A percentile compares a stretch with the other conserved stretches of the same genome.
phyloP scores from a whole-genome alignment of 176 grass and related monocot genomes.

The Triticum aestivum region DNA sequence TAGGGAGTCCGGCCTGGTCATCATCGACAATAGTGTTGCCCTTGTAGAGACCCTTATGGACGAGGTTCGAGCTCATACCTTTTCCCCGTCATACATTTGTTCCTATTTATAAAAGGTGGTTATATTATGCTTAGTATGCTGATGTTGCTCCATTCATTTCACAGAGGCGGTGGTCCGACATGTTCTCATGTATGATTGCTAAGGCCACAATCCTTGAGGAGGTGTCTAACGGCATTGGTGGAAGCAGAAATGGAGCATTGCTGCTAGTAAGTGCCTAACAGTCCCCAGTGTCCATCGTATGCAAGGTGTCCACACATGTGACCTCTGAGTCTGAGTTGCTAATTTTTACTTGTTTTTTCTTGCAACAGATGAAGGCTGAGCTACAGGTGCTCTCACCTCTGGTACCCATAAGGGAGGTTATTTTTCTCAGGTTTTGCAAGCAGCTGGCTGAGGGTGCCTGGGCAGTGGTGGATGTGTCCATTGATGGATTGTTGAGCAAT shows the following conservation, averaged over 20 bases:
- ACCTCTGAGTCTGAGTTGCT: neutral
- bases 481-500: constrained; percentile 67
- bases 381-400: constrained; percentile 91
- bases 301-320: neutral
- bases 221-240: constrained; percentile 71
- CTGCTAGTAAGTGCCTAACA: constrained; percentile 68
- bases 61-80: constrained; percentile 34
- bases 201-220: constrained; percentile 74
- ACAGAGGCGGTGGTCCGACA: constrained; percentile 80
- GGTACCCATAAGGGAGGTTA: constrained; percentile 77
- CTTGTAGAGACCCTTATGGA: constrained; percentile 92
- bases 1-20: constrained; percentile 63
- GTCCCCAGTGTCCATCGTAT: constrained; percentile 4
- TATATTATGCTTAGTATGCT: neutral
- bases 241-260: constrained; percentile 75
- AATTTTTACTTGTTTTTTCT: neutral
- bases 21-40: constrained; percentile 65
- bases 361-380: constrained; percentile 84
- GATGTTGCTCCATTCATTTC: constrained; percentile 27
- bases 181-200: constrained; percentile 92
- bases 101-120: neutral
- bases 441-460: constrained; percentile 80
- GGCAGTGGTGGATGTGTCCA: constrained; percentile 81
- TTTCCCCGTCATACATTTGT: neutral
- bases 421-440: constrained; percentile 90